A percentile compares a stretch with the other conserved stretches of the same genome.
Evolutionary conservation across 306 rosid species (phyloP).

Genomic region (Ziziphus jujuba): DNA sequence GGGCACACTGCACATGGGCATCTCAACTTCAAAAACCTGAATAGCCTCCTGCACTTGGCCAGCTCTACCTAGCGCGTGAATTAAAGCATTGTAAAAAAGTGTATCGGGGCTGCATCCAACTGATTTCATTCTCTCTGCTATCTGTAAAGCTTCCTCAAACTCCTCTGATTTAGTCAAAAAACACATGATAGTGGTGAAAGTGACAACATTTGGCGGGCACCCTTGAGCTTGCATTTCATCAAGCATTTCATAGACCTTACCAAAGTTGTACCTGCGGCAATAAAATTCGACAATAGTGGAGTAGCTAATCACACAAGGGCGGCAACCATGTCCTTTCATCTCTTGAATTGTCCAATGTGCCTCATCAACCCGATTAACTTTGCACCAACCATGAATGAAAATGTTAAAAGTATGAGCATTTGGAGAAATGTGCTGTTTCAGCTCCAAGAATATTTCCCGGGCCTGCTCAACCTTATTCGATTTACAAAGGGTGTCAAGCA

Average conservation of each 20-base stretch:
- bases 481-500: slow-evolving; percentile 86
- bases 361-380: slow-evolving; percentile 67
- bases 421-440: slow-evolving; percentile 65
- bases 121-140: slow-evolving; percentile 55
- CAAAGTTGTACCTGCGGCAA: slow-evolving; percentile 50
- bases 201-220: slow-evolving; percentile 66
- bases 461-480: slow-evolving; percentile 69
- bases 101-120: slow-evolving; percentile 65
- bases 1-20: slow-evolving; percentile 46
- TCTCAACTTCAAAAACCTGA: slow-evolving; percentile 52
- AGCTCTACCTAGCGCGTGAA: slow-evolving; percentile 67
- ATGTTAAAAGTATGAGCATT: slow-evolving; percentile 76
- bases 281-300: slow-evolving; percentile 65
- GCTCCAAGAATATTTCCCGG: slow-evolving; percentile 57
- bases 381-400: slow-evolving; percentile 92
- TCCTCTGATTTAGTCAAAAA: slow-evolving; percentile 57
- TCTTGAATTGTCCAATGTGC: slow-evolving; percentile 88
- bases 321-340: slow-evolving; percentile 79
- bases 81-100: slow-evolving; percentile 65
- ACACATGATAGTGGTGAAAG: slow-evolving; percentile 68
- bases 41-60: slow-evolving; percentile 57
- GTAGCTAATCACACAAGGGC: slow-evolving; percentile 78
- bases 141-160: slow-evolving; percentile 62
- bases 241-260: slow-evolving; percentile 60
- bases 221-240: slow-evolving; percentile 79